These are phyloP conservation scores for Sugiyamaella grinbergsii DNA, from an alignment of 1,139 yeast species.

Conservation along the genomic window DNA sequence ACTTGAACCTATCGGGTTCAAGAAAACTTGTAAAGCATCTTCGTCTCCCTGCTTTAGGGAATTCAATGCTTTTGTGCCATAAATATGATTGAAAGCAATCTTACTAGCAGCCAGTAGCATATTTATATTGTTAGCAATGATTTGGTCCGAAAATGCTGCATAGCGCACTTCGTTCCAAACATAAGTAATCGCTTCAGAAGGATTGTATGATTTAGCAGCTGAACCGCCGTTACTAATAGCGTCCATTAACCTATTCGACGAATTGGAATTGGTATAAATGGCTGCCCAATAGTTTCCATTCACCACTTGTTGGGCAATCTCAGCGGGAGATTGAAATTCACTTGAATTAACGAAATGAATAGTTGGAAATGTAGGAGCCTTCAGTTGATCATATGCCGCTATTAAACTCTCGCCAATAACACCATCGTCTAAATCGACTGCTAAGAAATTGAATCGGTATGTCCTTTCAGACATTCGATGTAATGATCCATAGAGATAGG, in stretches of 20 bases:
- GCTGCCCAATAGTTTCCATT: conserved; percentile 26
- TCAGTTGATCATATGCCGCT: conserved; percentile 21
- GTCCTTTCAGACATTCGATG: conserved; percentile 13
- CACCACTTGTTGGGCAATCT: conserved; percentile 17
- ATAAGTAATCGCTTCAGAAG: conserved; percentile 22
- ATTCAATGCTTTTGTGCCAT: conserved; percentile 15
- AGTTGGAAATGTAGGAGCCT: conserved; percentile 22
- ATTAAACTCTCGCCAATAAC: conserved; percentile 21
- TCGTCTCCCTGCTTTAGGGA: conserved; percentile 11
- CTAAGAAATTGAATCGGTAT: conserved; percentile 20
- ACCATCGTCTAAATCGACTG: conserved; percentile 26
- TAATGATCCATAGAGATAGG: conserved; percentile 24
- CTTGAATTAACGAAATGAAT: conserved; percentile 15
- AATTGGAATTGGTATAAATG: conserved; percentile 20
- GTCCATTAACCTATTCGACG: conserved; percentile 18
- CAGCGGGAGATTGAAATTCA: conserved; percentile 10
- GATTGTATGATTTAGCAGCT: conserved; percentile 20
- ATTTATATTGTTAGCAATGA: conserved; percentile 18
- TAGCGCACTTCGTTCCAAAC: conserved; percentile 28
- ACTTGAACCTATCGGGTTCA: conserved; percentile 22
- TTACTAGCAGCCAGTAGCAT: conserved; percentile 13
- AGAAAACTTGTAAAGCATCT: conserved; percentile 14
- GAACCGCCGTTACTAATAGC: conserved; percentile 21
- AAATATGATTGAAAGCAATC: conserved; percentile 11
- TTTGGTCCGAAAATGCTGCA: conserved; percentile 22